These are phyloP conservation scores for Allomyces macrogynus DNA, from an alignment of 192 early-diverging fungal genomes.

Conservation along the genomic window DNA sequence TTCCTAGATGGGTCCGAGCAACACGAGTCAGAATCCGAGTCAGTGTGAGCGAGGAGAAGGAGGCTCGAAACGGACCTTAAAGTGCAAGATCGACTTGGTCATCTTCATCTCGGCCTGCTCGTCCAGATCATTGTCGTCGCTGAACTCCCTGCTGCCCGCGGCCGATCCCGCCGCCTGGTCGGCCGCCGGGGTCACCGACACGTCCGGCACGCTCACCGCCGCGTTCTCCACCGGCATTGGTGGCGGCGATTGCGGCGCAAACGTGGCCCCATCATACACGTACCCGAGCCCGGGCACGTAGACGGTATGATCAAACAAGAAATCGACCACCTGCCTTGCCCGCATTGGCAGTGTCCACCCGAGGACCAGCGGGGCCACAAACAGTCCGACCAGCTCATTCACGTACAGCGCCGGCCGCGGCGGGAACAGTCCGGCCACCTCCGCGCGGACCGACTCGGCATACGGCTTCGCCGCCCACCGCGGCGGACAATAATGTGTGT, in stretches of 20 bases:
- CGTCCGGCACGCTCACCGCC: too few species aligned
- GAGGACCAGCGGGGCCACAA: slow-evolving; percentile 68
- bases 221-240: too few species aligned
- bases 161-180: too few species aligned
- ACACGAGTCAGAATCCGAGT: background rate
- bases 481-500: background rate
- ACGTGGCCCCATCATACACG: slow-evolving; percentile 91
- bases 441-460: slow-evolving; percentile 32
- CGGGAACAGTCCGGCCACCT: slow-evolving; percentile 62
- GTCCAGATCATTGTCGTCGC: background rate
- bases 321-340: slow-evolving; percentile 66
- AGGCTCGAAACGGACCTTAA: background rate
- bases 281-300: slow-evolving; percentile 78
- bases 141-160: background rate
- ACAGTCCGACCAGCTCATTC: slow-evolving; percentile 57
- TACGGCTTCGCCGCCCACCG: background rate
- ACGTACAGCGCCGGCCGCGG: slow-evolving; percentile 58
- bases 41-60: background rate
- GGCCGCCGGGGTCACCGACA: too few species aligned
- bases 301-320: slow-evolving; percentile 86
- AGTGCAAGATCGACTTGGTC: background rate
- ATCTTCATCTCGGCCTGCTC: background rate
- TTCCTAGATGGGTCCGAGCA: background rate
- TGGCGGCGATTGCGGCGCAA: slow-evolving; percentile 31
- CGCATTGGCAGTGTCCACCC: slow-evolving; percentile 52